Base-by-base conservation (phyloP, 2,329 filamentous ascomycete species). In the Penicillium sp. region DNA sequence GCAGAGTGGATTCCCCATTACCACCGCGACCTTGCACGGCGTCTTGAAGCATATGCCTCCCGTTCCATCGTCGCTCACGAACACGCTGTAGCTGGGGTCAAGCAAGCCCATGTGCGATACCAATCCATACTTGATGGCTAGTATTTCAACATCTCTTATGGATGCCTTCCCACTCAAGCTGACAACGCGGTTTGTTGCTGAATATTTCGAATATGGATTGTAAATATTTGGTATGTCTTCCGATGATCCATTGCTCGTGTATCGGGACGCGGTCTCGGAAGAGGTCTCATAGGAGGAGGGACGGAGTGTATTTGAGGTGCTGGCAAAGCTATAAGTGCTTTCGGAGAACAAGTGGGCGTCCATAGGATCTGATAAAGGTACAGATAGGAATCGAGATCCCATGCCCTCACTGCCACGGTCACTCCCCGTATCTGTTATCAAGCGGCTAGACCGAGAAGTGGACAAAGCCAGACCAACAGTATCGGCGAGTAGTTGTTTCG, bases 51-150 rank as follows among this genome's bases (percentile, higher is more conserved):
- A 78, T 0, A 81, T 65, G 0, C 73, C 78, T 7, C 69, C 78
- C 7, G 73, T 73, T 15, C 65, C 66, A 13, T 69, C 61, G 45
- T 71, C 69, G 53, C 76, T 79, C 17, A 81, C 67, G 60, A 80
- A 81, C 62, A 80, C 76, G 5, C 65, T 71, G 59, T 80, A 80
- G 52, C 74, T 78, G 7, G 66, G 73, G 49, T 81, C 79, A 1
- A 79, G 72, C n/a, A 81, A 73, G 2, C 77, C 78, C 78, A 80
- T 80, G 59, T 81, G 76, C 5, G 78, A 78, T 1, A 79, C 75
- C 17, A 72, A 70, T 7, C 78, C 77, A 62, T 79, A 75, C 11
- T 67, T 64, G 5, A 66, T 67, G 2, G 76, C 70, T 1, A 81
- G 69, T 8, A 7, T 9, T 13, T 60, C 50, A 3, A 53, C 50